phyloP scores from a whole-genome alignment of 202 grass and related monocot genomes.

The Musa balbisiana region DNA sequence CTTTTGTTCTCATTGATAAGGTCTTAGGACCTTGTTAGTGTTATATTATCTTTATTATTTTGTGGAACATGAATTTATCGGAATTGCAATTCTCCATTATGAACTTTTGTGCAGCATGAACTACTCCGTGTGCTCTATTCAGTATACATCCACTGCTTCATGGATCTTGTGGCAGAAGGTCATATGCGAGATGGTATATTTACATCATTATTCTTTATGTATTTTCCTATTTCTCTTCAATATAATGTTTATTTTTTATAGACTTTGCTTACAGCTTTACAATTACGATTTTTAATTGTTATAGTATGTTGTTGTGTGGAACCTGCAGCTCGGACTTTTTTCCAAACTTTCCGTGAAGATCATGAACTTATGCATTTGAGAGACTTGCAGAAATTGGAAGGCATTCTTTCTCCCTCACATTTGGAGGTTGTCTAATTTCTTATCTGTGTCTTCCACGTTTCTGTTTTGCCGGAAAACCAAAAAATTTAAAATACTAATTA shows the following conservation, averaged over 20 bases:
- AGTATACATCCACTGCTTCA: slow-evolving; percentile 92
- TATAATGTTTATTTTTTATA: background rate
- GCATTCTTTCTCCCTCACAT: slow-evolving; percentile 83
- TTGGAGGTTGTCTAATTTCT: slow-evolving; percentile 51
- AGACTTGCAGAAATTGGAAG: slow-evolving; percentile 92
- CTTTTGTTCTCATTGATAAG: background rate
- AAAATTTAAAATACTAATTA: slow-evolving; percentile 6
- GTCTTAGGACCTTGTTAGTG: background rate
- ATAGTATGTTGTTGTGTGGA: slow-evolving; percentile 16
- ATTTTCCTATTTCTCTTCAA: background rate
- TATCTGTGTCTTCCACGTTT: slow-evolving; percentile 11
- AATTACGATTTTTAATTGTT: slow-evolving; percentile 12
- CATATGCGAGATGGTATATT: slow-evolving; percentile 71
- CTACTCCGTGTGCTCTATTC: slow-evolving; percentile 81
- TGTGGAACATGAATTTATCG: slow-evolving; percentile 13
- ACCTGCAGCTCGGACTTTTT: slow-evolving; percentile 71
- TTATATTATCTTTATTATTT: too few species aligned
- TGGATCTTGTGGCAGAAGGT: slow-evolving; percentile 86
- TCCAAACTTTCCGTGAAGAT: slow-evolving; percentile 76
- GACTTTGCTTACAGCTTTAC: slow-evolving; percentile 3
- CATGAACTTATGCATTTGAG: slow-evolving; percentile 90
- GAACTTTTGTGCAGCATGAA: slow-evolving; percentile 55
- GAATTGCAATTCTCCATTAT: slow-evolving; percentile 9
- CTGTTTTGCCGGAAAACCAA: slow-evolving; percentile 9
- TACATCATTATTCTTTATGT: background rate